phyloP scores from a whole-genome alignment of 371 early-diverging fungal genomes.

The Mortierella sp. region DNA sequence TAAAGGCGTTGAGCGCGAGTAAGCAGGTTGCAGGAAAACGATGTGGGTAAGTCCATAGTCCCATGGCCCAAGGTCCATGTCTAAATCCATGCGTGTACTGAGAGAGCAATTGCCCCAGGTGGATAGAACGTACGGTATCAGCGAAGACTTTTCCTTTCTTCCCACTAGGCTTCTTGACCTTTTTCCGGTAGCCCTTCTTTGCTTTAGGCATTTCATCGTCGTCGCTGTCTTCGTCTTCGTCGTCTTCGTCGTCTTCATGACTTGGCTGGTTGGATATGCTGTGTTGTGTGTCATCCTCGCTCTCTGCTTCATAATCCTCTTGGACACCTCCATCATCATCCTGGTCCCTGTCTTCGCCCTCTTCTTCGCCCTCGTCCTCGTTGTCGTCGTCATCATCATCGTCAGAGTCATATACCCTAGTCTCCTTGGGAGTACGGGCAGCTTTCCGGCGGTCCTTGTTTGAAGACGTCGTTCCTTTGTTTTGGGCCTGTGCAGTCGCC shows the following conservation, averaged over 20 bases:
- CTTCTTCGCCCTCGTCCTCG: conserved; percentile 13
- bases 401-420: conserved; percentile 3
- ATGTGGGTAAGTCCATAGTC: too few species aligned
- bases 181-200: conserved; percentile 43
- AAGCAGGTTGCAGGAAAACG: too few species aligned
- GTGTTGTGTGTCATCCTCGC: too few species aligned
- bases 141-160: conserved; percentile 53
- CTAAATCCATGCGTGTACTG: too few species aligned
- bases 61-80: too few species aligned
- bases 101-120: too few species aligned
- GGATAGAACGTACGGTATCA: conserved; percentile 29
- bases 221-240: conserved; percentile 11
- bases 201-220: conserved; percentile 18
- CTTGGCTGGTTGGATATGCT: too few species aligned
- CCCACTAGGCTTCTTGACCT: conserved; percentile 51
- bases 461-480: conserved; percentile 20
- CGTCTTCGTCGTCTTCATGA: conserved; percentile 12
- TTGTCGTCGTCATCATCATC: conserved; percentile 5
- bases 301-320: conserved; percentile 5
- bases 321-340: too few species aligned
- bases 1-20: not conserved
- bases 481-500: conserved; percentile 8
- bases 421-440: conserved; percentile 12
- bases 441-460: conserved; percentile 39
- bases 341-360: conserved; percentile 9